These are phyloP conservation scores for Plectosphaerella sp. DNA, from an alignment of 2,329 filamentous ascomycete species.

Conservation along the genomic window DNA sequence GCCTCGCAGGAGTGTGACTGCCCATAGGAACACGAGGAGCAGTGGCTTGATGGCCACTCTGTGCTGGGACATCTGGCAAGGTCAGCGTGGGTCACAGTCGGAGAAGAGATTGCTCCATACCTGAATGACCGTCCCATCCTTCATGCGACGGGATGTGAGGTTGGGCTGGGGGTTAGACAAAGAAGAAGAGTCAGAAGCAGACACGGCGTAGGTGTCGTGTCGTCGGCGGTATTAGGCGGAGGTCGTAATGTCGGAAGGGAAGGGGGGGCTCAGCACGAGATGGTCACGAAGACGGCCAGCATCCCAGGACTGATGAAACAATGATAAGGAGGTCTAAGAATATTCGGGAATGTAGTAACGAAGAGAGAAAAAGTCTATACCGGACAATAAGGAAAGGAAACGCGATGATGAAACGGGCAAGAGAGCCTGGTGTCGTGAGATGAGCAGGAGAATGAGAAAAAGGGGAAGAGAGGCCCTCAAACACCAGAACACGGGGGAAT, in stretches of 20 bases:
- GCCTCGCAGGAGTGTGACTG: conserved; percentile 21
- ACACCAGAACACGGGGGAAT: neutral
- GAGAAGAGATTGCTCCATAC: neutral
- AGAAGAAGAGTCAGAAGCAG: neutral
- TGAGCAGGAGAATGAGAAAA: neutral
- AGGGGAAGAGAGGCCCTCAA: neutral
- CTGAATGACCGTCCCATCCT: conserved; percentile 13
- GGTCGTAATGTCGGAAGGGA: neutral
- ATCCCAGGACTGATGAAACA: conserved; percentile 2
- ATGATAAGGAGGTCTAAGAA: neutral
- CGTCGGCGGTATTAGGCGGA: neutral
- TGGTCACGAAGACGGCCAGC: conserved; percentile 1
- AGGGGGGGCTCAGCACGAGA: neutral
- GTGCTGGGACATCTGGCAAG: conserved; percentile 33
- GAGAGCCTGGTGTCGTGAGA: neutral
- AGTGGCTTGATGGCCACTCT: conserved; percentile 38
- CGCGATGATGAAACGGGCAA: neutral
- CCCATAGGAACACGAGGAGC: conserved; percentile 21
- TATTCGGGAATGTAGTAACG: neutral
- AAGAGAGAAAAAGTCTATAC: neutral
- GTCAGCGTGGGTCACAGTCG: neutral
- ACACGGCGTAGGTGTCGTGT: neutral
- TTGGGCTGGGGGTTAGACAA: neutral
- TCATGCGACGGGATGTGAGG: conserved; percentile 8
- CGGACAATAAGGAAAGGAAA: neutral